Base-by-base conservation (phyloP, 169 alveolate genomes). In the Toxoplasma gondii region DNA sequence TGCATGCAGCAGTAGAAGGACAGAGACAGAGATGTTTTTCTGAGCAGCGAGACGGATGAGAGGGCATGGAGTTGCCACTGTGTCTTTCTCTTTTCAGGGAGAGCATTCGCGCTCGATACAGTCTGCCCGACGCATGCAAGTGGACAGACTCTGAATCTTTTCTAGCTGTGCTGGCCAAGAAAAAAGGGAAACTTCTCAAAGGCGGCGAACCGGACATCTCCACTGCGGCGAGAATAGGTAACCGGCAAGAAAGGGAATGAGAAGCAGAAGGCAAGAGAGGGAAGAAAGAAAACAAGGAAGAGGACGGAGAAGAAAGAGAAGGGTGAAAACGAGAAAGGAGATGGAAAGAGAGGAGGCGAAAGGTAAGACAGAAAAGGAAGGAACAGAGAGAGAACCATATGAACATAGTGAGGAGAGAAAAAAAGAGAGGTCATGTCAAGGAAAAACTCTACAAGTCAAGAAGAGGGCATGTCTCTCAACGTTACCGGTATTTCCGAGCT, bases 141-240 rank as follows among this genome's bases (percentile, higher is more conserved):
- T 98, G 98, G 98, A 94, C 83, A 16, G 98, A 97, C 95, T 94
- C 96, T 78, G 98, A 97, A 92, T 99, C 98, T 94, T 98, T 98
- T 95, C 97, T 98, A 45, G 95, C 96, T 58, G 93, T 96, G 92
- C 93, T 98, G 69, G 99, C 99, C 1, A 92, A 91, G 81, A 97
- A 97, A 93, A 96, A 97, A 94, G 99, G 99, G 39, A 97, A 97
- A 92, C 96, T 98, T 24, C 96, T 95, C 69, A 98, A 97, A 95
- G 99, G 99, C 39, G 99, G 99, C 5, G 99, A 98, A 67, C 98
- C 99, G 82, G 99, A 98, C 94, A 94, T 97, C 41, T 97, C 97
- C 53, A 96, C 98, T 0, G 96, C 98, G 19, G 98, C 99, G 31
- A 97, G 98, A 93, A 97, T 97, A 67, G 88, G 95, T 92, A 84